Conservation (phyloP, 805 yeast species). For the Cyberlindnera xylosilytica region DNA sequence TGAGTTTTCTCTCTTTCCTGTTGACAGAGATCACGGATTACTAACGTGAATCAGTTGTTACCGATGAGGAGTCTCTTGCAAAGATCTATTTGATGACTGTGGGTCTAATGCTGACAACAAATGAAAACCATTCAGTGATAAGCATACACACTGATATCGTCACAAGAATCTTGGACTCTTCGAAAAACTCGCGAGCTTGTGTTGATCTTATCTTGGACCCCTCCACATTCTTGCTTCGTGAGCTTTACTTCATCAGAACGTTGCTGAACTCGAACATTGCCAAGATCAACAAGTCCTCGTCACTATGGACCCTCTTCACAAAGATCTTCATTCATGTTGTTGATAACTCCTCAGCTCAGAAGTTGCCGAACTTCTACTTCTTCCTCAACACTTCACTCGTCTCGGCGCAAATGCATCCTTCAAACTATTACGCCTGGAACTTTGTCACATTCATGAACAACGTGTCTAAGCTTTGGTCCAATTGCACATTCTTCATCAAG, state of each 20-base stretch:
- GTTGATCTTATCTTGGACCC: constrained; percentile 4
- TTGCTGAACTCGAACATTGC: constrained; percentile 32
- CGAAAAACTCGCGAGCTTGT: background rate
- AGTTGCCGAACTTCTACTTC: constrained; percentile 1
- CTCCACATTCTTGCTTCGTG: constrained; percentile 16
- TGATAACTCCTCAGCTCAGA: background rate
- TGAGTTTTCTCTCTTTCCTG: background rate
- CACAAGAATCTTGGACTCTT: constrained; percentile 7
- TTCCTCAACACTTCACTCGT: constrained; percentile 21
- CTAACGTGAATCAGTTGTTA: constrained; percentile 1
- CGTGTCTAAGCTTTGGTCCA: constrained; percentile 9
- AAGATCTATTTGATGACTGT: constrained; percentile 27
- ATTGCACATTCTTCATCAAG: background rate
- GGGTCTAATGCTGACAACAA: constrained; percentile 34
- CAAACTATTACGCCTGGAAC: constrained; percentile 41
- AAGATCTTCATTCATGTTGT: constrained; percentile 23
- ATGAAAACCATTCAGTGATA: constrained; percentile 34
- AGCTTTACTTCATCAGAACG: constrained; percentile 20
- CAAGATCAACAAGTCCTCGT: constrained; percentile 37
- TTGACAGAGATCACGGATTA: background rate
- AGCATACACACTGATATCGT: constrained; percentile 30
- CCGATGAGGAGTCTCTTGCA: constrained; percentile 5
- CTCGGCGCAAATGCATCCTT: constrained; percentile 32
- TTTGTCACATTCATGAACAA: constrained; percentile 33
- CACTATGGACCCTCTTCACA: constrained; percentile 34